Evolutionary conservation across 768 basidiomycete species (phyloP).

Genomic region (Suillus placidus): DNA sequence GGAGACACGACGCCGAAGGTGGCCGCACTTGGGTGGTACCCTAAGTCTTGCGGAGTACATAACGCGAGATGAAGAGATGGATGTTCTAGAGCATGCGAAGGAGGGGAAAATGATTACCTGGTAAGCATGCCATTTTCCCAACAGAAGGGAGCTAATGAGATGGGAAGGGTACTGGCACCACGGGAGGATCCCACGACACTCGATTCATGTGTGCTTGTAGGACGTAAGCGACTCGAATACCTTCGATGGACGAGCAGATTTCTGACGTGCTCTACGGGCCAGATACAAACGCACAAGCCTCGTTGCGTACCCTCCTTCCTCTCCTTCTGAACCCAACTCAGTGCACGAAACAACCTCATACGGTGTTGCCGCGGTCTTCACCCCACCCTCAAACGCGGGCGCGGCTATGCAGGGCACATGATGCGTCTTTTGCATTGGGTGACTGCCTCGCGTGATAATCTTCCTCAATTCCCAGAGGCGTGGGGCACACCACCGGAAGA

Average conservation of each 20-base stretch:
- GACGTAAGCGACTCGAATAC: slow-evolving; percentile 46
- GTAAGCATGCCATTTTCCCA: slow-evolving; percentile 31
- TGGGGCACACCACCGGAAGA: slow-evolving; percentile 49
- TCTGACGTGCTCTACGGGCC: background rate
- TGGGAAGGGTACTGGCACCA: slow-evolving; percentile 57
- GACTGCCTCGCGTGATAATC: slow-evolving; percentile 38
- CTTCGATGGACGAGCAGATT: background rate
- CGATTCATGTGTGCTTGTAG: slow-evolving; percentile 61
- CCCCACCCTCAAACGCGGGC: slow-evolving; percentile 49
- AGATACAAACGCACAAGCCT: slow-evolving; percentile 40
- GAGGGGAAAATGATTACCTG: slow-evolving; percentile 54
- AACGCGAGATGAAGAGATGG: slow-evolving; percentile 42
- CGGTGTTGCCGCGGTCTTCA: slow-evolving; percentile 60
- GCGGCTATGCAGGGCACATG: slow-evolving; percentile 65
- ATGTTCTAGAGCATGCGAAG: slow-evolving; percentile 44
- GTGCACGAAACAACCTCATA: slow-evolving; percentile 47
- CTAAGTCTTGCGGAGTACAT: slow-evolving; percentile 50
- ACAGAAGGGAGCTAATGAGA: background rate
- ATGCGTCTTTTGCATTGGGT: slow-evolving; percentile 67
- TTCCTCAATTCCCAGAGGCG: slow-evolving; percentile 39
- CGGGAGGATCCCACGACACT: slow-evolving; percentile 46
- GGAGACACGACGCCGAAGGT: slow-evolving; percentile 43
- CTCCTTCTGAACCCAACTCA: background rate
- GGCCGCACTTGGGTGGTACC: slow-evolving; percentile 46
- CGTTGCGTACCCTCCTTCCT: slow-evolving; percentile 28